Percentiles rank a stretch among this genome's conserved stretches.
phyloP scores from a whole-genome alignment of 176 grass and related monocot species.

The Chloris gayana region DNA sequence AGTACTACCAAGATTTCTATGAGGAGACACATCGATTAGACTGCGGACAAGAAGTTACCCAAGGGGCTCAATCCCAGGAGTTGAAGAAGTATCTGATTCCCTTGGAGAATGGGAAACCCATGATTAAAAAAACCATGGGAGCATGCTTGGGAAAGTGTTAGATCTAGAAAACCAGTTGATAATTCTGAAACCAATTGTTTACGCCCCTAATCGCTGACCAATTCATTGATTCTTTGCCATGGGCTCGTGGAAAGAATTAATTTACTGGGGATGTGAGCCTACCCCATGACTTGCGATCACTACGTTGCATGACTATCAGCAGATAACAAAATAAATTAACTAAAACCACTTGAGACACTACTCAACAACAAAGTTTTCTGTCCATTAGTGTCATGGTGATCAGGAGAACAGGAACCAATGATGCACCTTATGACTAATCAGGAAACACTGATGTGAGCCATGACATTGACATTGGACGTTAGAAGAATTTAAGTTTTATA shows the following conservation, averaged over 20 bases:
- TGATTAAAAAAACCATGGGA: slow-evolving; percentile 45
- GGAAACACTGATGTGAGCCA: background rate
- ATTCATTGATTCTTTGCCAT: slow-evolving; percentile 43
- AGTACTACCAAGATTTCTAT: slow-evolving; percentile 32
- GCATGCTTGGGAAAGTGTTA: slow-evolving; percentile 51
- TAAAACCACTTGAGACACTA: slow-evolving; percentile 14
- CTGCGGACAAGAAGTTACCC: slow-evolving; percentile 50
- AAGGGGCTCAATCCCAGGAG: slow-evolving; percentile 51
- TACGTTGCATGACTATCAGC: slow-evolving; percentile 40
- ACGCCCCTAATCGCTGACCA: slow-evolving; percentile 39
- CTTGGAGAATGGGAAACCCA: slow-evolving; percentile 22
- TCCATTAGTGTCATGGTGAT: slow-evolving; percentile 27
- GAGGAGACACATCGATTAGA: slow-evolving; percentile 40
- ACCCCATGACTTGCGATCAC: slow-evolving; percentile 45
- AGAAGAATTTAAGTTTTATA: background rate
- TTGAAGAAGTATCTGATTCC: slow-evolving; percentile 80
- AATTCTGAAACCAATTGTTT: slow-evolving; percentile 37
- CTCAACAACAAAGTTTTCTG: slow-evolving; percentile 18
- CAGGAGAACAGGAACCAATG: slow-evolving; percentile 34
- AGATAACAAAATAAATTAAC: slow-evolving; percentile 38
- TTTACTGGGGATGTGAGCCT: slow-evolving; percentile 45
- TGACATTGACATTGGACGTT: background rate
- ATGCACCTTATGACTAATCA: slow-evolving; percentile 9
- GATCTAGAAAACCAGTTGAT: slow-evolving; percentile 56
- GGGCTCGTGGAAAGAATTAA: slow-evolving; percentile 46